Evolutionary conservation across 179 eudicot genomes (phyloP), one percentile per base, ranked within the genome.

Genomic region (Vitellaria paradoxa): DNA sequence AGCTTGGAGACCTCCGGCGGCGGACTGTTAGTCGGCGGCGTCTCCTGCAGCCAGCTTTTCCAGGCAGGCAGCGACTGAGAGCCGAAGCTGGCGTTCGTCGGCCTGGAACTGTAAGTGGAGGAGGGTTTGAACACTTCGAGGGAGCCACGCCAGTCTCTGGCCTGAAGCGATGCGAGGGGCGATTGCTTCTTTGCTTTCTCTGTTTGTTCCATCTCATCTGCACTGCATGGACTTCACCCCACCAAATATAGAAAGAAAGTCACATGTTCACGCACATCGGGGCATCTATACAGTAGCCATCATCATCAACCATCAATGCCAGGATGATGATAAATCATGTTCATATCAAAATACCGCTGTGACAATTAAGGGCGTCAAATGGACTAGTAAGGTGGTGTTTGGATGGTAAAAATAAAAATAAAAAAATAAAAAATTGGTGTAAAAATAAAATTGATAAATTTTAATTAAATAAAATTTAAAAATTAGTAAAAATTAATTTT

Each of bases 121-220:
- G 92, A 82, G 9, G 97, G 99, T 74, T 91, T 96, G 88, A 96
- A 96, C 13, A 96, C 98, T 81, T 96, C 99, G 3, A 96, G 85
- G 7, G 99, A 96, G 74, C 96, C 98, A 5, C 99, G 90, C 4
- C 89, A 71, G 84, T 93, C 92, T 82, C 98, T 84, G 23, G 96
- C 87, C 20, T 86, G 81, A 13, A 90, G 81, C 14, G 92, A 92
- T 46, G 68, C 74, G 65, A 76, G 83, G 1, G 86, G 55, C 18
- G 88, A 59, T 63, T 76, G 66, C 73, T 78, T 86, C 26, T 62
- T 77, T 71, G 53, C 74, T 47, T 74, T 47, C 12, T 77, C 76
- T 40, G 77, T 11, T 65, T 68, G 69, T 11, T 85, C 84, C 86
- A 82, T 83, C 66, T 68, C 4, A 46, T 12, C 45, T 11, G 70